Evolutionary conservation across 495 filamentous ascomycete genomes (phyloP), one percentile per base, ranked within the genome.

Genomic region (Aspergillus heteromorphus): DNA sequence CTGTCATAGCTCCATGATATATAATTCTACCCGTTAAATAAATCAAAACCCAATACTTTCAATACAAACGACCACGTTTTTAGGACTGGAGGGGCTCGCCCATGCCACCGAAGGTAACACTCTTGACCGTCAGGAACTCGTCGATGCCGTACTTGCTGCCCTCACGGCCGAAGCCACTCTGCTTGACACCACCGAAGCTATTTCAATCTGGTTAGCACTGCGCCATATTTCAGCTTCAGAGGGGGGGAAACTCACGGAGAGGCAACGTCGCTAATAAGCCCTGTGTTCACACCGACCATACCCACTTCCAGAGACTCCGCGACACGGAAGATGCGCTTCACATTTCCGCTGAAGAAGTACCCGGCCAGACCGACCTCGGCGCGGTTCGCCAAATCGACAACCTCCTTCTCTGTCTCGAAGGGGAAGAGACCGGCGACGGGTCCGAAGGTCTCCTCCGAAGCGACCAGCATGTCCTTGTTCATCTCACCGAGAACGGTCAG

Each of bases 131-230:
- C 64, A 87, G 79, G 69, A 95, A 98, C 72, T 97, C 93, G 9
- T 87, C 88, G 60, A 95, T 87, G 14, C 93, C 93, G 65, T 95
- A 90, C 69, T 86, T 86, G 68, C 87, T 92, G 30, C 93, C 93
- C 72, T 98, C 92, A 30, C 92, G 71, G 17, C 93, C 92, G 59
- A 97, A 97, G 4, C 92, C 92, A 65, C 86, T 91, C 70, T 89
- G 79, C 71, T 98, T 98, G 16, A 98, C 89, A 53, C 92, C 93
- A 17, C 92, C 93, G 66, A 97, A 98, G 27, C 82, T 69, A 63
- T 16, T 16, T 43, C 25, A 10, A 40, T 4, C 30, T 2, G 21
- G 14, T 63, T 76, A 62, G 25, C 21, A 30, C 41, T 40, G 2
- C n/a, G n/a, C n/a, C n/a, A 9, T 4, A 40, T 34, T 11, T 2